Conservation (phyloP, 2,329 filamentous ascomycete species). For the Alternaria solani region DNA sequence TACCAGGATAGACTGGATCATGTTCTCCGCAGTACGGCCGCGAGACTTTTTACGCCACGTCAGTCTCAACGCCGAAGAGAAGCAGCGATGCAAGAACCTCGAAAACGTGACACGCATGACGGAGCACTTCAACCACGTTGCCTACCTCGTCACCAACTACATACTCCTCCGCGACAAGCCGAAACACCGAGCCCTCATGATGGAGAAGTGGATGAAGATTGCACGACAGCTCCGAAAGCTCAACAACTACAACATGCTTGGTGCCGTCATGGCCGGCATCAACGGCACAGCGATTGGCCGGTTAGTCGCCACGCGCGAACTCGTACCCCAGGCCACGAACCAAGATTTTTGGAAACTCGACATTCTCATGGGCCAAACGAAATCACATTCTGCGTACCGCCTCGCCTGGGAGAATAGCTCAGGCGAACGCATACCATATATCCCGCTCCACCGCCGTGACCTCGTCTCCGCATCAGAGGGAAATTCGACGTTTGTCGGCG, state of each 20-base stretch:
- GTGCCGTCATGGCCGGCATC: slow-evolving; percentile 92
- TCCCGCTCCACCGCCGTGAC: slow-evolving; percentile 88
- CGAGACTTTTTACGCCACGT: slow-evolving; percentile 94
- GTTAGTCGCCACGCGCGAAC: slow-evolving; percentile 77
- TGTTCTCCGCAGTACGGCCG: slow-evolving; percentile 94
- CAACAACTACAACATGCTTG: slow-evolving; percentile 97
- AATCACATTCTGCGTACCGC: slow-evolving; percentile 94
- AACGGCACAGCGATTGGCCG: slow-evolving; percentile 88
- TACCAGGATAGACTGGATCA: slow-evolving; percentile 96
- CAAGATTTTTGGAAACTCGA: slow-evolving; percentile 89
- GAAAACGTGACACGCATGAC: slow-evolving; percentile 95
- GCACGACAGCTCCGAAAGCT: slow-evolving; percentile 83
- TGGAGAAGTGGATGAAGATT: slow-evolving; percentile 96
- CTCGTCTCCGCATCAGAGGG: slow-evolving; percentile 92
- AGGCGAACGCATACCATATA: slow-evolving; percentile 87
- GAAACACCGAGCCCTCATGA: slow-evolving; percentile 87
- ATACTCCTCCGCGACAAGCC: slow-evolving; percentile 88
- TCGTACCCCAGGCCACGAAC: slow-evolving; percentile 74
- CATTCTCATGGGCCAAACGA: slow-evolving; percentile 90
- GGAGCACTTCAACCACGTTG: slow-evolving; percentile 73
- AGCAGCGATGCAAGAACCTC: slow-evolving; percentile 78
- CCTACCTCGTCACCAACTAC: slow-evolving; percentile 63
- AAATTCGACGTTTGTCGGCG: slow-evolving; percentile 84
- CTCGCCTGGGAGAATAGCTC: slow-evolving; percentile 96
- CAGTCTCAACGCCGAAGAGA: slow-evolving; percentile 73